Percentiles rank a stretch among this genome's conserved stretches.
Evolutionary conservation across 441 rosid species (phyloP).

Genomic region (Aquilaria agallochum): DNA sequence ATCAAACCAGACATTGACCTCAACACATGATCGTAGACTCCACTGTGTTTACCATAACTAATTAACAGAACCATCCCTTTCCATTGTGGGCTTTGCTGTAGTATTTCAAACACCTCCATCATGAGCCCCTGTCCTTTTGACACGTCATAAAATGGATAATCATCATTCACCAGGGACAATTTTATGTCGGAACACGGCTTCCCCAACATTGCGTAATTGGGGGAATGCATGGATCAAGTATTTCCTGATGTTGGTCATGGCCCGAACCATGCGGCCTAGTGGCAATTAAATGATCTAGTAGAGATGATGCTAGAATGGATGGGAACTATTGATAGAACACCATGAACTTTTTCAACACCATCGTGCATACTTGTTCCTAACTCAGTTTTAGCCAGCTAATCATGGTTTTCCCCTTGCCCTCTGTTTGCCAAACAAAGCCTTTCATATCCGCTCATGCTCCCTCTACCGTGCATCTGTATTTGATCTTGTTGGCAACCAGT

Average conservation of each 20-base stretch:
- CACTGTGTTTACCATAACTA: slow-evolving; percentile 92
- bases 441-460: slow-evolving; percentile 33
- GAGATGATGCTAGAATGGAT: slow-evolving; percentile 91
- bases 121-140: slow-evolving; percentile 80
- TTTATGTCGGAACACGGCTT: slow-evolving; percentile 72
- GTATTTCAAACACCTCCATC: slow-evolving; percentile 86
- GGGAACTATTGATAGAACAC: slow-evolving; percentile 95
- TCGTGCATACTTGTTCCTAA: slow-evolving; percentile 61
- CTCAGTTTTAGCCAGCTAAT: slow-evolving; percentile 81
- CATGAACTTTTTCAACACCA: slow-evolving; percentile 76
- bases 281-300: slow-evolving; percentile 92
- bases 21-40: slow-evolving; percentile 89
- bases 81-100: slow-evolving; percentile 92
- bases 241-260: slow-evolving; percentile 70
- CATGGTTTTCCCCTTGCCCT: slow-evolving; percentile 54
- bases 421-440: slow-evolving; percentile 86
- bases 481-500: too few species aligned
- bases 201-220: slow-evolving; percentile 82
- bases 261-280: slow-evolving; percentile 94
- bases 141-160: slow-evolving; percentile 91
- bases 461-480: too few species aligned
- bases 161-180: slow-evolving; percentile 75
- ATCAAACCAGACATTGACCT: slow-evolving; percentile 74
- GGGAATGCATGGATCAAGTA: slow-evolving; percentile 87
- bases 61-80: slow-evolving; percentile 82